These are phyloP conservation scores for Metschnikowia chrysomelidarum DNA, from an alignment of 805 yeast genomes.

Conservation along the genomic window DNA sequence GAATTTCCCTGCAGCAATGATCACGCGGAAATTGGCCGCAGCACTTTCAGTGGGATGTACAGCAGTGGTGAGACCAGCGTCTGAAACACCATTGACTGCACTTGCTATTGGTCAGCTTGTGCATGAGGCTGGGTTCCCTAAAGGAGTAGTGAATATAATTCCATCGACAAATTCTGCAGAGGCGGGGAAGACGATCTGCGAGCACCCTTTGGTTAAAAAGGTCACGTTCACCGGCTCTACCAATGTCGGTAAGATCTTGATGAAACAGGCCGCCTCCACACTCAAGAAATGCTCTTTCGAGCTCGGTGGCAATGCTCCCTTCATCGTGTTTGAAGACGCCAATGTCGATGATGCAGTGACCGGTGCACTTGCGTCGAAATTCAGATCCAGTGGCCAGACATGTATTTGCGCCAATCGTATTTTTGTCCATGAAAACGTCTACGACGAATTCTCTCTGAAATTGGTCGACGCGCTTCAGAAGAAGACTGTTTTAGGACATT, in stretches of 20 bases:
- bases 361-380: conserved; percentile 20
- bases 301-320: conserved; percentile 23
- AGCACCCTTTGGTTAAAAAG: conserved; percentile 28
- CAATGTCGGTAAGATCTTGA: conserved; percentile 21
- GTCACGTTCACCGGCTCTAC: conserved; percentile 22
- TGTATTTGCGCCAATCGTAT: conserved; percentile 22
- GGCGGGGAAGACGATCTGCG: conserved; percentile 51
- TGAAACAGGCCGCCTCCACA: conserved; percentile 19
- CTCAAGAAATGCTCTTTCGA: conserved; percentile 22
- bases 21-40: conserved; percentile 70
- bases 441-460: conserved; percentile 15
- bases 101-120: conserved; percentile 62
- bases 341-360: conserved; percentile 20
- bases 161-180: conserved; percentile 49
- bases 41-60: conserved; percentile 82
- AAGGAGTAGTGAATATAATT: conserved; percentile 61
- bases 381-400: conserved; percentile 22
- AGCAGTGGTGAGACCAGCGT: conserved; percentile 72
- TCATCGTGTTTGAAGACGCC: conserved; percentile 22
- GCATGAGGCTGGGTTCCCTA: conserved; percentile 67
- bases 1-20: conserved; percentile 84
- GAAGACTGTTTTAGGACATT: conserved; percentile 58
- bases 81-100: conserved; percentile 73
- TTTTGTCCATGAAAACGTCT: conserved; percentile 20
- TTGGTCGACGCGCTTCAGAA: conserved; percentile 13